These are phyloP conservation scores for Magnaporthiopsis rhizophila DNA, from an alignment of 2,329 filamentous ascomycete species.

Conservation along the genomic window DNA sequence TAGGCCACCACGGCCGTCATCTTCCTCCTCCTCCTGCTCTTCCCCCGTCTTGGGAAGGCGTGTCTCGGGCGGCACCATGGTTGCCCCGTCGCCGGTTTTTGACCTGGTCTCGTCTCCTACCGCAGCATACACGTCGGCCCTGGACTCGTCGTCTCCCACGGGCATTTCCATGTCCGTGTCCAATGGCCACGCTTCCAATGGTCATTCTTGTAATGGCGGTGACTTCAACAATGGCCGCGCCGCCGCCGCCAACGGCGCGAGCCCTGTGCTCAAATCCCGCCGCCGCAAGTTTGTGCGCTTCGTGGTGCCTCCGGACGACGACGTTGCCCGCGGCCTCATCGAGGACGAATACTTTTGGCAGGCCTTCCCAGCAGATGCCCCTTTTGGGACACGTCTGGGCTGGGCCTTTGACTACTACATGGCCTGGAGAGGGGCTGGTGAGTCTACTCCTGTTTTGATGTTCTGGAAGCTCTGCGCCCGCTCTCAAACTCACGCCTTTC, in stretches of 20 bases:
- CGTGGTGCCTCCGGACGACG: constrained; percentile 16
- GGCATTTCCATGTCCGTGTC: not conserved
- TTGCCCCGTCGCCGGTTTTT: not conserved
- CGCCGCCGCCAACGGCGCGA: constrained; percentile 2
- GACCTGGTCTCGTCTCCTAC: not conserved
- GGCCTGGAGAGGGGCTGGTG: constrained; percentile 48
- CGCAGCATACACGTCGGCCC: not conserved
- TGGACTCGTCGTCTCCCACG: not conserved
- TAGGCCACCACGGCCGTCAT: not conserved
- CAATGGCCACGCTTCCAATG: not conserved
- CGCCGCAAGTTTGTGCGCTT: constrained; percentile 7
- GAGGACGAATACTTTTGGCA: constrained; percentile 51
- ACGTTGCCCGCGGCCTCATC: constrained; percentile 17
- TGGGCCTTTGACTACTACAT: constrained; percentile 50
- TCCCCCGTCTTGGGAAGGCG: not conserved
- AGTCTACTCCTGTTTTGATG: constrained; percentile 10
- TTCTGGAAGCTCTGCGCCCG: not conserved
- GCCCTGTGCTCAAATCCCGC: not conserved
- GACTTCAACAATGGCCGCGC: no score
- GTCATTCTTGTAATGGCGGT: not conserved
- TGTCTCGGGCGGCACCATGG: not conserved
- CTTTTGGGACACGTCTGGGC: constrained; percentile 40
- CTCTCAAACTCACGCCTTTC: not conserved
- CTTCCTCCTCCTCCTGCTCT: not conserved
- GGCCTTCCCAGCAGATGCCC: constrained; percentile 41